Conservation (phyloP, 352 stramenopile genomes). For the Phytophthora rubi region DNA sequence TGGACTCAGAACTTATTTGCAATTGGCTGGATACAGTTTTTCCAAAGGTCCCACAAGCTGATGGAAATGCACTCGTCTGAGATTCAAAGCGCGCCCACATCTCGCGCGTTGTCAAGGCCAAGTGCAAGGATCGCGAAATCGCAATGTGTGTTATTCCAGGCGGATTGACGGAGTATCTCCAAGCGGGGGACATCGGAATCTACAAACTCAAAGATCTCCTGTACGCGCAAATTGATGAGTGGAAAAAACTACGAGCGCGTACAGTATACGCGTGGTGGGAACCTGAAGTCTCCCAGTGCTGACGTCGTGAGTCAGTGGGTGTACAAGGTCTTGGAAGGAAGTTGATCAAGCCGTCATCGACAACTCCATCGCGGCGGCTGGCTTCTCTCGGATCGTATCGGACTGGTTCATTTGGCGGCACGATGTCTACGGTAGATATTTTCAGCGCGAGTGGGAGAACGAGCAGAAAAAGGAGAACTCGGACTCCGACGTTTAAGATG, state of each 20-base stretch:
- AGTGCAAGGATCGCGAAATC: background rate
- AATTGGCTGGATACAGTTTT: background rate
- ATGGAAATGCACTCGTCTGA: background rate
- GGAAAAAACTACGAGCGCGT: background rate
- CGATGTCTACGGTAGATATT: background rate
- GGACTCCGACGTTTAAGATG: background rate
- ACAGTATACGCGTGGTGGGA: background rate
- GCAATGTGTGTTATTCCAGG: background rate
- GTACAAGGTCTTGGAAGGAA: background rate
- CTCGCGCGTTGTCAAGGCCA: background rate
- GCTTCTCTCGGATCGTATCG: background rate
- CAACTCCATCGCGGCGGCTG: background rate
- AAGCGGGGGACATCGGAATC: background rate
- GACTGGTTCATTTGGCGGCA: background rate
- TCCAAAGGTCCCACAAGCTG: background rate
- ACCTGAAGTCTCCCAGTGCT: background rate
- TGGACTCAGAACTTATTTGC: background rate
- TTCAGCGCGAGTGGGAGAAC: background rate
- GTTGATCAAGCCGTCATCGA: background rate
- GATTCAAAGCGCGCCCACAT: background rate
- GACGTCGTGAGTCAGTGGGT: background rate
- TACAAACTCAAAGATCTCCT: background rate
- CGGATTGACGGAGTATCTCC: background rate
- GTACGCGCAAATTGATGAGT: background rate
- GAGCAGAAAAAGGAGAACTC: background rate